These are phyloP conservation scores for Nakazawaea populi DNA, from an alignment of 805 yeast species.

Conservation along the genomic window DNA sequence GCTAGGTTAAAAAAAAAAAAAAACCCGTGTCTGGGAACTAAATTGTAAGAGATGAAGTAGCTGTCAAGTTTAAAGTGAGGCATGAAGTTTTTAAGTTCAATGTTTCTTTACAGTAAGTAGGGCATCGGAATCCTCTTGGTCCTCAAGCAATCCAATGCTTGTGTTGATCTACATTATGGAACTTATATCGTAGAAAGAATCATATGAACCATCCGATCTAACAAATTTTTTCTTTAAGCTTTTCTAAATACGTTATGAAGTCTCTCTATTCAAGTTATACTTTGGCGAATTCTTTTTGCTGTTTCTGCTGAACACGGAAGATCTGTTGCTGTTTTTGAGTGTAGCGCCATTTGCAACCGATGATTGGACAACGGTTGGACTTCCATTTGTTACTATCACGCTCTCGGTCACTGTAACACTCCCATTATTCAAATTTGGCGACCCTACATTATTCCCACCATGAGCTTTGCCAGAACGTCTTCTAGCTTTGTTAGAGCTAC, in stretches of 20 bases:
- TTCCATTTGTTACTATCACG: background rate
- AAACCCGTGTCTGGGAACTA: no score
- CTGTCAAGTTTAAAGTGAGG: no score
- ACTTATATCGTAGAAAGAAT: background rate
- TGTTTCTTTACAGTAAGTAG: no score
- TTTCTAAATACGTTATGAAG: background rate
- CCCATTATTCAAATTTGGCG: background rate
- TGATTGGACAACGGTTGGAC: background rate
- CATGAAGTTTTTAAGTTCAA: no score
- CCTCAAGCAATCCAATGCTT: no score
- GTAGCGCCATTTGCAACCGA: background rate
- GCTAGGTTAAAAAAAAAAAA: no score
- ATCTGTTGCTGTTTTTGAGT: conserved; percentile 14
- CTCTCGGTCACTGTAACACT: background rate
- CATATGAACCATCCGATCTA: background rate
- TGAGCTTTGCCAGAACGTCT: conserved; percentile 20
- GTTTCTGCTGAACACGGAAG: conserved; percentile 18
- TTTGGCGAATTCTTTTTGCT: conserved; percentile 11
- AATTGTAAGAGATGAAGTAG: no score
- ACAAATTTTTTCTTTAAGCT: background rate
- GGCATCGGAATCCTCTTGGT: no score
- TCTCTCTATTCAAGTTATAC: background rate
- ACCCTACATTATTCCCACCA: background rate
- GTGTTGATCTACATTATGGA: no score
- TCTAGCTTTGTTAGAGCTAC: conserved; percentile 29